These are phyloP conservation scores for Fraxinus angustifolia DNA, from an alignment of 305 asterid genomes.

Conservation along the genomic window DNA sequence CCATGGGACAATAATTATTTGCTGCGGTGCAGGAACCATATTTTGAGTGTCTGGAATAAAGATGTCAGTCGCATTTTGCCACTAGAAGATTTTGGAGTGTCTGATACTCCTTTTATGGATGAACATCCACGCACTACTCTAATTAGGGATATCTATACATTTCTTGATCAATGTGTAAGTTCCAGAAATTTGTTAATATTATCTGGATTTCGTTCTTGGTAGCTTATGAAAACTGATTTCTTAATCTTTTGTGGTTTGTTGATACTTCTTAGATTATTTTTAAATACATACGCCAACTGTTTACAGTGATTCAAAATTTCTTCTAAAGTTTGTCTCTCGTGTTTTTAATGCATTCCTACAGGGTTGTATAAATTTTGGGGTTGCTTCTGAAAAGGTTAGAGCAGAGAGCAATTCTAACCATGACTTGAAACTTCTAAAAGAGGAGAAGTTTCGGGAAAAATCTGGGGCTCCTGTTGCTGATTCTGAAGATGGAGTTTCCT, in stretches of 20 bases:
- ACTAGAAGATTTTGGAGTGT: conserved; percentile 68
- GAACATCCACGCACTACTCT: conserved; percentile 64
- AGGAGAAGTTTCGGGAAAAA: conserved; percentile 48
- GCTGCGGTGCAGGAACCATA: conserved; percentile 63
- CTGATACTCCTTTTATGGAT: conserved; percentile 49
- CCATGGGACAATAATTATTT: conserved; percentile 29
- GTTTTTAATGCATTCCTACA: conserved; percentile 32
- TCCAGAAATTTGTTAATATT: conserved; percentile 17
- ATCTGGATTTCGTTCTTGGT: conserved; percentile 1
- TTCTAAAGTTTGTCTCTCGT: conserved; percentile 16
- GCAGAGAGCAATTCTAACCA: conserved; percentile 46
- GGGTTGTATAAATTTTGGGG: conserved; percentile 95
- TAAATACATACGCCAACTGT: neutral
- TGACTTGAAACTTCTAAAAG: conserved; percentile 51
- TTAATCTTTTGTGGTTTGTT: conserved; percentile 10
- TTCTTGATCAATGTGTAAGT: conserved; percentile 94
- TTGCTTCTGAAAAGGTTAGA: conserved; percentile 64
- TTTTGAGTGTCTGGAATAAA: conserved; percentile 91
- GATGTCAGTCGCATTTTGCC: conserved; percentile 82
- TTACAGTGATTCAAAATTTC: conserved; percentile 11
- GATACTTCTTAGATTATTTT: conserved; percentile 20
- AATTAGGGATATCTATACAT: conserved; percentile 63
- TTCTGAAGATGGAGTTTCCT: conserved; percentile 69
- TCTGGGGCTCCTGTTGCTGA: conserved; percentile 46
- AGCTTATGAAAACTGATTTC: conserved; percentile 17